These are phyloP conservation scores for Chloris gayana DNA, from an alignment of 176 grass and related monocot species.

Conservation along the genomic window DNA sequence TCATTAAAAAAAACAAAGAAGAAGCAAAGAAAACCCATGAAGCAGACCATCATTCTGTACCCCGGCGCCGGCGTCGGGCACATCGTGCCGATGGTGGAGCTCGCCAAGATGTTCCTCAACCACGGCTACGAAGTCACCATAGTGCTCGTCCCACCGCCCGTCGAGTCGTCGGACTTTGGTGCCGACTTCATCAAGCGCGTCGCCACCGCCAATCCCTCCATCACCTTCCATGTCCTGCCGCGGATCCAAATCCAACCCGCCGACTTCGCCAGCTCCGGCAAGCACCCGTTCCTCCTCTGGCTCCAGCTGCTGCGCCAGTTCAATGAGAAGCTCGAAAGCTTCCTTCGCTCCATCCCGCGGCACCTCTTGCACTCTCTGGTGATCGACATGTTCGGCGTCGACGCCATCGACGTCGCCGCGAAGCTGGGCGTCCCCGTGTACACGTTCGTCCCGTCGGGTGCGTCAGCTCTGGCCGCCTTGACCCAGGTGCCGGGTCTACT, in stretches of 20 bases:
- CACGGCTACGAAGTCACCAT: slow-evolving; percentile 41
- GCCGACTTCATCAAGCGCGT: slow-evolving; percentile 29
- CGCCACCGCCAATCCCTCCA: slow-evolving; percentile 35
- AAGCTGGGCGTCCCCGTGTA: slow-evolving; percentile 17
- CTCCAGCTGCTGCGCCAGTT: slow-evolving; percentile 1
- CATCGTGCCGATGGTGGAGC: slow-evolving; percentile 53
- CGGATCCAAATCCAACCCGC: neutral
- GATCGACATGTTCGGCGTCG: slow-evolving; percentile 64
- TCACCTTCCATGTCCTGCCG: slow-evolving; percentile 48
- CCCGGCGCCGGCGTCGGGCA: slow-evolving; percentile 50
- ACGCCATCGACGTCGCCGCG: slow-evolving; percentile 9
- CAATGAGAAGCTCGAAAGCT: slow-evolving; percentile 14
- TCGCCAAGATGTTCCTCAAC: slow-evolving; percentile 48
- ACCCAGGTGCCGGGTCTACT: neutral
- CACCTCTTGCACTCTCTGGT: slow-evolving; percentile 40
- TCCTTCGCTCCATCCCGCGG: slow-evolving; percentile 21
- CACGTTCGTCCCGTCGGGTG: neutral
- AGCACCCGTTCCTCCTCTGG: slow-evolving; percentile 16
- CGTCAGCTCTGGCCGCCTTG: neutral
- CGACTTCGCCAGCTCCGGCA: no score
- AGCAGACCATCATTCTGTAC: slow-evolving; percentile 57
- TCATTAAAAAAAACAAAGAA: neutral
- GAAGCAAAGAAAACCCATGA: neutral
- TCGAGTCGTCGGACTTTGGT: neutral
- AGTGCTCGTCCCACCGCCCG: neutral